phyloP scores from a whole-genome alignment of 2,329 filamentous ascomycete species.

The Aspergillus sp. region DNA sequence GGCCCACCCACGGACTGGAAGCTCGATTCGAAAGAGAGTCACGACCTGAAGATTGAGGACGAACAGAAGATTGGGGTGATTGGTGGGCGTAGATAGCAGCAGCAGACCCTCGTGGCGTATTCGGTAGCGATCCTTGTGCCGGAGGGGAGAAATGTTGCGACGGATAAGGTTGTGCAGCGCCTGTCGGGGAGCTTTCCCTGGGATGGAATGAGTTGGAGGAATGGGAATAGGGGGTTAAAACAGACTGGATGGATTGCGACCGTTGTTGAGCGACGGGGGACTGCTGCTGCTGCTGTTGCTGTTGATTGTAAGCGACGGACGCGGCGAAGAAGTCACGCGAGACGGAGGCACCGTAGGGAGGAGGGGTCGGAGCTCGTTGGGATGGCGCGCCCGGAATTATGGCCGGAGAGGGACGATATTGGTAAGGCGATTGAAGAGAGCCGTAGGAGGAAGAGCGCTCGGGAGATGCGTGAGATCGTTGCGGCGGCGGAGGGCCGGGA shows the following conservation, averaged over 20 bases:
- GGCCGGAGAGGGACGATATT: slow-evolving; percentile 37
- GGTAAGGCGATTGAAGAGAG: slow-evolving; percentile 44
- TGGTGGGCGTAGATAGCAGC: slow-evolving; percentile 35
- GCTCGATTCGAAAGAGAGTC: slow-evolving; percentile 35
- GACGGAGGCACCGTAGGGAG: slow-evolving; percentile 32
- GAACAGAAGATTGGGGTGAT: slow-evolving; percentile 40
- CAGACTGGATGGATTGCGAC: slow-evolving; percentile 44
- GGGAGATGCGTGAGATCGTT: slow-evolving; percentile 47
- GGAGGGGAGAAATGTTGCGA: slow-evolving; percentile 39
- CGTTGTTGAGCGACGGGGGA: slow-evolving; percentile 43
- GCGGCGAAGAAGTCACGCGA: slow-evolving; percentile 40
- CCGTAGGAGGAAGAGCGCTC: slow-evolving; percentile 43
- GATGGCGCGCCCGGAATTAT: slow-evolving; percentile 33
- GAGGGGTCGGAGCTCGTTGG: slow-evolving; percentile 38
- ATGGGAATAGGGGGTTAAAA: slow-evolving; percentile 37
- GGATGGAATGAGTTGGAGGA: slow-evolving; percentile 37
- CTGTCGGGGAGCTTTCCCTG: slow-evolving; percentile 40
- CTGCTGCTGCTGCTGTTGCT: slow-evolving; percentile 35
- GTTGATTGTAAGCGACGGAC: slow-evolving; percentile 31
- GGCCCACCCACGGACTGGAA: slow-evolving; percentile 36
- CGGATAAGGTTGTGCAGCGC: slow-evolving; percentile 32
- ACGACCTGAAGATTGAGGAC: slow-evolving; percentile 42
- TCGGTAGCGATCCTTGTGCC: slow-evolving; percentile 48
- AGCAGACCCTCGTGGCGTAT: slow-evolving; percentile 53
- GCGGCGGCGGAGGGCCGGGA: slow-evolving; percentile 39